phyloP scores from a whole-genome alignment of 2,329 filamentous ascomycete genomes.

The Sporothrix brasiliensis region DNA sequence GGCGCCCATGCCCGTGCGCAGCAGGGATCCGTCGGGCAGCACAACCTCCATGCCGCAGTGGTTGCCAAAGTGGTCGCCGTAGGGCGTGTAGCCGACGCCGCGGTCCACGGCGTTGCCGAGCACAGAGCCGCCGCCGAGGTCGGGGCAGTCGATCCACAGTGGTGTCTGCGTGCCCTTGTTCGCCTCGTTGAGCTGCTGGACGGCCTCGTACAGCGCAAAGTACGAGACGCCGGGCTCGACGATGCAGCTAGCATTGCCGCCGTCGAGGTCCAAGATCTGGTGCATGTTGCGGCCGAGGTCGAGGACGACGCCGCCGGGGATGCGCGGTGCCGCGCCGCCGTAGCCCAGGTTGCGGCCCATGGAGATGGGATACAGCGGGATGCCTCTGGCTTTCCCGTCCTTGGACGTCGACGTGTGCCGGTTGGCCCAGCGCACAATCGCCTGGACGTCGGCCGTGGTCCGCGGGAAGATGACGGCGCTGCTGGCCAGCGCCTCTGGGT shows the following conservation, averaged over 20 bases:
- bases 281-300: constrained; percentile 59
- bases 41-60: constrained; percentile 43
- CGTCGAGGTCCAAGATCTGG: constrained; percentile 55
- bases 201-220: constrained; percentile 54
- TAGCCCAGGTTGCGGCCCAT: constrained; percentile 53
- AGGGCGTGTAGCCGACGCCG: constrained; percentile 52
- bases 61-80: constrained; percentile 47
- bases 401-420: background rate
- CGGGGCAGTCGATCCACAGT: constrained; percentile 50
- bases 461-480: constrained; percentile 51
- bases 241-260: constrained; percentile 52
- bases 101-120: constrained; percentile 52
- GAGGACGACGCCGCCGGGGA: constrained; percentile 54
- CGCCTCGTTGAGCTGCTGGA: constrained; percentile 40
- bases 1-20: constrained; percentile 54
- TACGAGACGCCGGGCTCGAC: constrained; percentile 61
- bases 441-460: constrained; percentile 52
- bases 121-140: constrained; percentile 49
- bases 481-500: constrained; percentile 49
- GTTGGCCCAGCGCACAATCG: constrained; percentile 48
- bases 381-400: constrained; percentile 34
- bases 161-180: constrained; percentile 42
- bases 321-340: constrained; percentile 57
- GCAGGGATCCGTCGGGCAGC: constrained; percentile 48
- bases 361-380: constrained; percentile 55